phyloP scores from a whole-genome alignment of 768 basidiomycete species.

The Phaeotremella skinneri region DNA sequence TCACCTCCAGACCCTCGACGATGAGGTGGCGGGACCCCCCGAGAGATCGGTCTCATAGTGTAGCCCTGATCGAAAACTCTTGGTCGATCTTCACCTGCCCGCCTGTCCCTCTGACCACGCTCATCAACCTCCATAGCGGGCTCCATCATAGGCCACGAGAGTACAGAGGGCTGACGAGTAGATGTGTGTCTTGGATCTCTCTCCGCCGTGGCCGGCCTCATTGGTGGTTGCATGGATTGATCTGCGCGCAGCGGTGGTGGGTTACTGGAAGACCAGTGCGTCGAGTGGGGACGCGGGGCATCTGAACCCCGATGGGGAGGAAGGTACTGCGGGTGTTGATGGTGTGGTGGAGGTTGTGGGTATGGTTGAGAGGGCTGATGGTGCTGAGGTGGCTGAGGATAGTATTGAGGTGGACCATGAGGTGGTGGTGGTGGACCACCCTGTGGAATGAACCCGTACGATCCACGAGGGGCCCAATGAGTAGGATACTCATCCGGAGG shows the following conservation, averaged over 20 bases:
- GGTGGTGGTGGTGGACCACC: constrained; percentile 4
- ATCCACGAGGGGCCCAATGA: constrained; percentile 11
- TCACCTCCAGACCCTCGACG: background rate
- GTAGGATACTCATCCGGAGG: constrained; percentile 24
- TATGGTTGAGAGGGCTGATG: background rate
- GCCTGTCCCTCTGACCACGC: too few species aligned
- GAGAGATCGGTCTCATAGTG: constrained; percentile 12
- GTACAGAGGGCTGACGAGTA: constrained; percentile 3
- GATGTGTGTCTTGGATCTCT: constrained; percentile 8
- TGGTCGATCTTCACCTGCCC: background rate
- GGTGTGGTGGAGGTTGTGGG: background rate
- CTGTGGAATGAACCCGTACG: constrained; percentile 30
- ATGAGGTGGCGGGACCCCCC: constrained; percentile 6
- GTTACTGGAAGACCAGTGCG: background rate
- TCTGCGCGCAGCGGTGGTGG: constrained; percentile 2
- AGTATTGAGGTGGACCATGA: background rate
- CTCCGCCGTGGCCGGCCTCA: background rate
- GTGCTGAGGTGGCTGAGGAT: background rate
- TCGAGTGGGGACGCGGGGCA: background rate
- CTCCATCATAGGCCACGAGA: constrained; percentile 19
- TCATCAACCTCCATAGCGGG: constrained; percentile 1
- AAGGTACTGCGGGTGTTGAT: background rate
- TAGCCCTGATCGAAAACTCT: constrained; percentile 20
- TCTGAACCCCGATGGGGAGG: background rate
- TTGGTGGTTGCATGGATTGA: background rate